These are phyloP conservation scores for Solanum pimpinellifolium DNA, from an alignment of 257 asterid genomes.

Conservation along the genomic window DNA sequence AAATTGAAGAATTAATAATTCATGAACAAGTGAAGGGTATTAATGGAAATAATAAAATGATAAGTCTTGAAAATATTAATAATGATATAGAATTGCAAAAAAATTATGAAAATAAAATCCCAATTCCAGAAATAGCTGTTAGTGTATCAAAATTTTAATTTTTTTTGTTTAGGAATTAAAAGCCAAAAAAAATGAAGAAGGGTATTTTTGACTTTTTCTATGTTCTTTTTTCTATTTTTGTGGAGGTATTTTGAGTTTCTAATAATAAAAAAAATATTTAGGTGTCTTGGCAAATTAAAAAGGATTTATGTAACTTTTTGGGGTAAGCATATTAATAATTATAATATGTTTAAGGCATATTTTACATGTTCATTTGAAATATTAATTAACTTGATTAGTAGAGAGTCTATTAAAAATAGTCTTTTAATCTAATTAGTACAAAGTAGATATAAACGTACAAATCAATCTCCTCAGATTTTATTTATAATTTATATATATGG, in stretches of 20 bases:
- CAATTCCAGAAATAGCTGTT: constrained; percentile 25
- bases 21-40: constrained; percentile 34
- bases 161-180: not conserved
- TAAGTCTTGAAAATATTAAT: constrained; percentile 26
- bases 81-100: constrained; percentile 18
- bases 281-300: not conserved
- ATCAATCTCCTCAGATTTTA: too few species aligned
- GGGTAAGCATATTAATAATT: not conserved
- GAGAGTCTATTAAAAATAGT: not conserved
- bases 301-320: not conserved
- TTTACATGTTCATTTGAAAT: not conserved
- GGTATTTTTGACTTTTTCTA: constrained; percentile 17
- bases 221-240: not conserved
- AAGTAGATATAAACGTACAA: too few species aligned
- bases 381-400: not conserved
- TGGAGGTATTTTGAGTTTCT: not conserved
- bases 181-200: not conserved
- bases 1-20: constrained; percentile 15
- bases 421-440: accelerated
- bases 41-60: constrained; percentile 1
- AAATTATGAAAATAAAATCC: constrained; percentile 8
- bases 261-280: not conserved
- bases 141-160: constrained; percentile 24
- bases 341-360: not conserved
- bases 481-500: too few species aligned